phyloP scores from a whole-genome alignment of 1,284 basidiomycete genomes.

The Boletus semigastroideus region DNA sequence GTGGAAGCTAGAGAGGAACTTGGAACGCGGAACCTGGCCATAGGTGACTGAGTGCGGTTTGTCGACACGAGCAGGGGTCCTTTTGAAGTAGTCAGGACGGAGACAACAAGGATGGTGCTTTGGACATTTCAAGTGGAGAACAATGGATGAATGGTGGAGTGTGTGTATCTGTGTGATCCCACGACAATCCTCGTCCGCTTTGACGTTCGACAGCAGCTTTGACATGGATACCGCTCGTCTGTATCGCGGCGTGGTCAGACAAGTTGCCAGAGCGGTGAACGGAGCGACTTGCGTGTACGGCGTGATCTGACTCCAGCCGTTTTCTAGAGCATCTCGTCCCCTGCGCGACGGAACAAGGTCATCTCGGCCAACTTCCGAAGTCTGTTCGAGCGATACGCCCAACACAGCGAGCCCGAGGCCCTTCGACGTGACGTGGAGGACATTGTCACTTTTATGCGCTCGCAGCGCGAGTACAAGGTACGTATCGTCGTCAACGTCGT shows the following conservation, averaged over 20 bases:
- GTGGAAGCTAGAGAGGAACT: constrained; percentile 18
- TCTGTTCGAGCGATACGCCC: constrained; percentile 48
- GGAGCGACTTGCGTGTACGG: background rate
- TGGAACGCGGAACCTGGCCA: constrained; percentile 21
- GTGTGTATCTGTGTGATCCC: constrained; percentile 9
- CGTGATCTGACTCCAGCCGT: constrained; percentile 7
- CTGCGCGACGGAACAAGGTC: constrained; percentile 43
- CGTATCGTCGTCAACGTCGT: background rate
- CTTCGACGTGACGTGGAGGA: constrained; percentile 59
- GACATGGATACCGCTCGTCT: constrained; percentile 27
- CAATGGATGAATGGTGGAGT: constrained; percentile 27
- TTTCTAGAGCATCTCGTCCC: constrained; percentile 42
- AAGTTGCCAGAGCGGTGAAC: constrained; percentile 44
- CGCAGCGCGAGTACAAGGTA: constrained; percentile 62
- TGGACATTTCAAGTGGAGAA: constrained; percentile 20
- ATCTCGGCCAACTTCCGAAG: constrained; percentile 56
- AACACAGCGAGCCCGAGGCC: constrained; percentile 26
- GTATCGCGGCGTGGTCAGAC: constrained; percentile 47
- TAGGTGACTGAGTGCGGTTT: constrained; percentile 2
- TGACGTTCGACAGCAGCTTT: constrained; percentile 17
- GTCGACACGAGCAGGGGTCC: background rate
- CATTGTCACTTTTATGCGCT: constrained; percentile 67
- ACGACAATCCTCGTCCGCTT: constrained; percentile 15
- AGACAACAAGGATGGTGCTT: constrained; percentile 14
- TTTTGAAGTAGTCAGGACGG: constrained; percentile 21